These are phyloP conservation scores for Populus trichocarpa DNA, from an alignment of 441 rosid genomes.

Conservation along the genomic window DNA sequence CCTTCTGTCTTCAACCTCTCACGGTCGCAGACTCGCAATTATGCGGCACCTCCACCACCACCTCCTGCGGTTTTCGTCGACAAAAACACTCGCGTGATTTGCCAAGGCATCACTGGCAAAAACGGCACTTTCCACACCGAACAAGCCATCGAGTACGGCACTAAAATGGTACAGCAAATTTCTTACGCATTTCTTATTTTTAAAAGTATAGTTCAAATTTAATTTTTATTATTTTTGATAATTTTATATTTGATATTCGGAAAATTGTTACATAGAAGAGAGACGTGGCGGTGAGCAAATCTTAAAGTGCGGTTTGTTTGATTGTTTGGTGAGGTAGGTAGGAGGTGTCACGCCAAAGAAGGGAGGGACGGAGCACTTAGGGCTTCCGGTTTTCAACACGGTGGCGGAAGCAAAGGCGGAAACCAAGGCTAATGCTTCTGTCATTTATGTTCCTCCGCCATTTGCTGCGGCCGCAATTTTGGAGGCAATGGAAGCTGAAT, in stretches of 20 bases:
- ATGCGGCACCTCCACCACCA: constrained; percentile 45
- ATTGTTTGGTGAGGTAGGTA: constrained; percentile 38
- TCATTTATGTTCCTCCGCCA: constrained; percentile 89
- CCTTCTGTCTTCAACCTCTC: background rate
- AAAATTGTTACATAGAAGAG: background rate
- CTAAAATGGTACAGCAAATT: constrained; percentile 67
- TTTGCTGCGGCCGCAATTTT: constrained; percentile 80
- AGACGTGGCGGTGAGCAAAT: background rate
- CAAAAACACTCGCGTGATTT: constrained; percentile 80
- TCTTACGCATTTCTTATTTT: background rate
- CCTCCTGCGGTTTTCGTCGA: constrained; percentile 88
- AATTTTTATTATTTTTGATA: too few relatives aligned
- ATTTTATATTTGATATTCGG: background rate
- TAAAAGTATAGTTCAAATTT: too few relatives aligned
- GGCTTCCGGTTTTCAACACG: constrained; percentile 92
- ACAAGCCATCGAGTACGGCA: constrained; percentile 98
- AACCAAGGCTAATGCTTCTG: constrained; percentile 94
- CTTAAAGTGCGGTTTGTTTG: background rate
- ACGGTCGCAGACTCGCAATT: constrained; percentile 4
- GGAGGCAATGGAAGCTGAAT: constrained; percentile 50
- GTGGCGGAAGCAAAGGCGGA: constrained; percentile 97
- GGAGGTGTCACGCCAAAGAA: constrained; percentile 98
- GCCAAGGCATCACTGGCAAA: constrained; percentile 97
- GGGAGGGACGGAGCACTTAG: constrained; percentile 97
- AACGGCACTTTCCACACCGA: constrained; percentile 97